Conservation (phyloP, 768 basidiomycete species). For the Kwoniella sp. region DNA sequence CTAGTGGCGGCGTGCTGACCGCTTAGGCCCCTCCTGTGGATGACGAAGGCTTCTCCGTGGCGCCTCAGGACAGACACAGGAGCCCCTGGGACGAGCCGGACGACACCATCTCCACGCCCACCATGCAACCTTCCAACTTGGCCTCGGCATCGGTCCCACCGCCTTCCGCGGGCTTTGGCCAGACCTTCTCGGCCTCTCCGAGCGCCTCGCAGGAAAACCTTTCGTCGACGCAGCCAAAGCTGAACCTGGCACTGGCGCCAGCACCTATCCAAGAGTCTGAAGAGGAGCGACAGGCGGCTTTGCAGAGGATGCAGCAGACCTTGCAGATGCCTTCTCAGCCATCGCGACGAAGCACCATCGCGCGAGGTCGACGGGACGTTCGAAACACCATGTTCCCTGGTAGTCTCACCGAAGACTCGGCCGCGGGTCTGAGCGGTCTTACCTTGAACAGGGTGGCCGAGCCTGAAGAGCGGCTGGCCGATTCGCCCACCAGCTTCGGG, state of each 20-base stretch:
- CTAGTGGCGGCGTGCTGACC: background rate
- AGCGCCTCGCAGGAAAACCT: conserved; percentile 24
- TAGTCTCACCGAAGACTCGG: conserved; percentile 18
- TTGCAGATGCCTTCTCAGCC: conserved; percentile 44
- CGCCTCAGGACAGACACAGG: conserved; percentile 51
- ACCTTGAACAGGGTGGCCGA: conserved; percentile 9
- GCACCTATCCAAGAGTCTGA: conserved; percentile 49
- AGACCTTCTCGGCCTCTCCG: conserved; percentile 27
- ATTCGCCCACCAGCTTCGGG: conserved; percentile 2
- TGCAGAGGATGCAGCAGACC: conserved; percentile 48
- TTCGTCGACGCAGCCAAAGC: conserved; percentile 11
- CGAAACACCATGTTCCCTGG: conserved; percentile 50
- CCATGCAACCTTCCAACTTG: background rate
- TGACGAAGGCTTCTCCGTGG: conserved; percentile 52
- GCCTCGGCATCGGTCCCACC: background rate
- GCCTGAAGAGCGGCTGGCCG: conserved; percentile 6
- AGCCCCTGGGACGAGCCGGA: conserved; percentile 48
- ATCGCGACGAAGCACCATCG: conserved; percentile 35
- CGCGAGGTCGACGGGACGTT: conserved; percentile 51
- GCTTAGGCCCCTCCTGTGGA: conserved; percentile 41
- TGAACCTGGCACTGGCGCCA: conserved; percentile 47
- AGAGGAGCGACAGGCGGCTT: conserved; percentile 48
- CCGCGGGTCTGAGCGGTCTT: conserved; percentile 11
- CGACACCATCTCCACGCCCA: conserved; percentile 23
- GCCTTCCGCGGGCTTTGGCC: conserved; percentile 18